Base-by-base conservation (phyloP, 2,329 filamentous ascomycete species). In the Penicillium sumatraense region DNA sequence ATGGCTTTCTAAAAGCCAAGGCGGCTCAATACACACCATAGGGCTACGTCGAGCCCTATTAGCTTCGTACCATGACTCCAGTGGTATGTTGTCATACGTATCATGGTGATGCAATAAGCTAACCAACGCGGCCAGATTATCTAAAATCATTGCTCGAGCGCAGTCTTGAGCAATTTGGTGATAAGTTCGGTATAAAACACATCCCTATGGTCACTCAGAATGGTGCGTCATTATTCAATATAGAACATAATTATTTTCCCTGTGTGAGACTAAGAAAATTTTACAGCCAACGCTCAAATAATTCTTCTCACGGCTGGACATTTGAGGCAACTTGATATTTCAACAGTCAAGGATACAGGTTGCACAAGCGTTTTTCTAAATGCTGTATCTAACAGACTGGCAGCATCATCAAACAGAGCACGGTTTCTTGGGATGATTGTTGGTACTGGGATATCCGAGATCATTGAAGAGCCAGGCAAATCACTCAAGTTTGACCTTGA, bases 391-490 rank as follows among this genome's bases (percentile, higher is more conserved):
- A 96, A 96, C 69, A 85, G 93, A 21, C 84, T 99, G 6, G 86
- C 86, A 11, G 84, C 91, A 14, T 88, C 91, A 3, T 92, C 95
- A 36, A 79, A 80, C 6, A 83, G 87, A 61, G 87, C 90, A 14
- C 85, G 92, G 16, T 90, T 96, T 62, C 80, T 99, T 0, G 95
- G 95, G 0, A 96, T 99, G 86, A 81, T 90, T 2, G 86, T 96
- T 27, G 95, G 91, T 4, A 91, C 91, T 62, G 85, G 88, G 1
- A 78, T 89, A 2, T 88, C 86, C 0, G 77, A 77, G 42, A 74
- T 96, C 46, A 78, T 86, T 13, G 89, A 90, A 62, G 78, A 83
- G 53, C 83, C 82, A 23, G 88, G 88, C 8, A 88, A 88, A 54
- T 86, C 81, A 52, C 86, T 99, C 69, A 86, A 89, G 57, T 98